Evolutionary conservation across 495 filamentous ascomycete species (phyloP), one percentile per base, ranked within the genome.

Genomic region (Aspergillus incahuasiensis): DNA sequence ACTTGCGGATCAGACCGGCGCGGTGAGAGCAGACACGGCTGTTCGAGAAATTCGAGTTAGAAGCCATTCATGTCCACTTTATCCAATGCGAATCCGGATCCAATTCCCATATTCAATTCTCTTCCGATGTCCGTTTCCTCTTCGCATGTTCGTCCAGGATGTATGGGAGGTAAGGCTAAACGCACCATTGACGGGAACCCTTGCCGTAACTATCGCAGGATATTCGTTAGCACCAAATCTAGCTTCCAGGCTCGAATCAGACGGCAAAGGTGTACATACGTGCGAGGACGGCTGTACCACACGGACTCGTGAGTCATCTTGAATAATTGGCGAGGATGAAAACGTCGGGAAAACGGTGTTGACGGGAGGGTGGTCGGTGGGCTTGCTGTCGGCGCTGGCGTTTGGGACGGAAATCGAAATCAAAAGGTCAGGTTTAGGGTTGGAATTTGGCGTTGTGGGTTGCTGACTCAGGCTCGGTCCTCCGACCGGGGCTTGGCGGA

Each of bases 251-350:
- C 20, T 39, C 16, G 16, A 19, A 5, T 35, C 48, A 16, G 45
- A 61, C 35, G 62, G 44, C 11, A 46, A 28, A 13, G 43, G 11
- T 28, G 28, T 53, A 64, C 74, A 70, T 92, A 96, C 73, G 75
- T 87, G 77, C 92, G 88, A 63, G 94, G 94, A 73, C 94, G 91
- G 73, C 90, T 95, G 87, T 92, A 95, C 94, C 94, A 98, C 79
- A 98, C 91, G 64, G 87, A 89, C 82, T 97, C 94, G 91, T 98
- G 91, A 84, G 92, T 92, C 92, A 96, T 96, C 69, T 89, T 82
- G 74, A 69, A 64, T 65, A 67, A 59, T 54, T 56, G 56, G 64
- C 55, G 63, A 68, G 67, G 60, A 35, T 35, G 32, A 58, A 62
- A 25, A 68, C 67, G 63, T 62, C 63, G 64, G 63, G 61, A 60